Percentiles rank a stretch among this genome's conserved stretches.
These are phyloP conservation scores for Neofusicoccum laricinum DNA, from an alignment of 2,329 filamentous ascomycete genomes.

Conservation along the genomic window DNA sequence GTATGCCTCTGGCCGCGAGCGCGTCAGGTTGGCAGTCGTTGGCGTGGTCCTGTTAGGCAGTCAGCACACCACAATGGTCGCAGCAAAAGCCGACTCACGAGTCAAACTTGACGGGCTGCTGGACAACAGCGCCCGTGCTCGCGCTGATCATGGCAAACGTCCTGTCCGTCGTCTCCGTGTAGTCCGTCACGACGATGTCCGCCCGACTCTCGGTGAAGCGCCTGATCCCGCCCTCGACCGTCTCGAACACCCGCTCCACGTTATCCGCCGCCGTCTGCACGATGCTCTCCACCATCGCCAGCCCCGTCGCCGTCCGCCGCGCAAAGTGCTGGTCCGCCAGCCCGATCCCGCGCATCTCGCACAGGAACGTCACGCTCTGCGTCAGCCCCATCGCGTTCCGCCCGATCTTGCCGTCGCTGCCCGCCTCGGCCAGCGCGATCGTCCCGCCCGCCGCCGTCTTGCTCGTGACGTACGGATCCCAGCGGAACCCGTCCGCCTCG, in stretches of 20 bases:
- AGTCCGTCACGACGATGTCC: slow-evolving; percentile 33
- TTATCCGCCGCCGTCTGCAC: slow-evolving; percentile 33
- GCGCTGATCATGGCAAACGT: slow-evolving; percentile 36
- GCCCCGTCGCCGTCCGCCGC: slow-evolving; percentile 30
- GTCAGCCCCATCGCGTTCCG: slow-evolving; percentile 37
- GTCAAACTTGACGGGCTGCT: slow-evolving; percentile 33
- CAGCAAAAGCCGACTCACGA: neutral
- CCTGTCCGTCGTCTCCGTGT: slow-evolving; percentile 25
- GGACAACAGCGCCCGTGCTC: slow-evolving; percentile 29
- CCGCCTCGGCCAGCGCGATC: slow-evolving; percentile 31
- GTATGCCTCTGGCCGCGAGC: slow-evolving; percentile 32
- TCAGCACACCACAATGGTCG: neutral
- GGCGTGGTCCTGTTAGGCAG: slow-evolving; percentile 28
- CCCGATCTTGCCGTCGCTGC: slow-evolving; percentile 36
- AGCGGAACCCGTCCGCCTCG: slow-evolving; percentile 26
- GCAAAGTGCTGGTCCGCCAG: slow-evolving; percentile 35
- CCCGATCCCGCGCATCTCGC: slow-evolving; percentile 35
- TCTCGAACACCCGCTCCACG: slow-evolving; percentile 25
- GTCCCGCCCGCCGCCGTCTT: slow-evolving; percentile 19
- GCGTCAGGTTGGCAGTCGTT: slow-evolving; percentile 33
- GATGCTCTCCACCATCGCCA: slow-evolving; percentile 34
- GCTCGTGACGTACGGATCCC: slow-evolving; percentile 35
- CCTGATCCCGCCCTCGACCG: slow-evolving; percentile 28
- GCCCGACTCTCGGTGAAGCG: slow-evolving; percentile 26
- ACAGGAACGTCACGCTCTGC: slow-evolving; percentile 35